Evolutionary conservation across 2,329 filamentous ascomycete genomes (phyloP).

Genomic region (Nemania abortiva): DNA sequence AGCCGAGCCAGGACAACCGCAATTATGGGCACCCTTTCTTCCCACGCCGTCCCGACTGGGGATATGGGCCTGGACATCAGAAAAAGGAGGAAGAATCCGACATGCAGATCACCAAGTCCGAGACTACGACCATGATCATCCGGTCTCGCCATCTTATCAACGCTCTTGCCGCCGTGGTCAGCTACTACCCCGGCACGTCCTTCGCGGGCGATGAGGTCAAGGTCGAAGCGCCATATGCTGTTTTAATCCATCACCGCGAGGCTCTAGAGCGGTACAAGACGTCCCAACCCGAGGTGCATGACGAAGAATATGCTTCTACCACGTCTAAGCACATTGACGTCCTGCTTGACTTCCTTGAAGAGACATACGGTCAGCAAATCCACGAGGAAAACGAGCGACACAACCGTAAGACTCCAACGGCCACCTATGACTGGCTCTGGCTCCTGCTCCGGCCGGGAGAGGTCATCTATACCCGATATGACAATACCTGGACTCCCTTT

Average conservation of each 20-base stretch:
- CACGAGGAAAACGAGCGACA: constrained; percentile 58
- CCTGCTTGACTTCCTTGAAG: constrained; percentile 58
- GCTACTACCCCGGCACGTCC: constrained; percentile 60
- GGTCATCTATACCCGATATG: constrained; percentile 57
- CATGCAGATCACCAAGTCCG: constrained; percentile 47
- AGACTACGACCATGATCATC: constrained; percentile 57
- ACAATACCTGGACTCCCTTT: constrained; percentile 57
- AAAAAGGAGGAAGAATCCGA: constrained; percentile 40
- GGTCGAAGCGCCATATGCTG: constrained; percentile 60
- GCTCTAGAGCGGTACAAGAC: constrained; percentile 58
- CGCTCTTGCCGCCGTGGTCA: constrained; percentile 61
- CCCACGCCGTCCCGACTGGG: background rate
- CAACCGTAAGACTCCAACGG: constrained; percentile 53
- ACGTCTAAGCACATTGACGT: constrained; percentile 60
- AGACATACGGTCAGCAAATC: constrained; percentile 54
- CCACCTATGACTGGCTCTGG: constrained; percentile 62
- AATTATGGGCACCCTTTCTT: background rate
- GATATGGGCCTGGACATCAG: background rate
- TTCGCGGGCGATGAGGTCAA: constrained; percentile 54
- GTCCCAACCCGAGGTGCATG: constrained; percentile 57
- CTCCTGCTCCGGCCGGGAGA: constrained; percentile 60
- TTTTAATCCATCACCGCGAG: constrained; percentile 61
- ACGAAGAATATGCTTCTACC: constrained; percentile 55
- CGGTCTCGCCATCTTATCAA: constrained; percentile 60
- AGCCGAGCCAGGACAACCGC: constrained; percentile 39